Base-by-base conservation (phyloP, 306 rosid species). In the Lablab purpureus region DNA sequence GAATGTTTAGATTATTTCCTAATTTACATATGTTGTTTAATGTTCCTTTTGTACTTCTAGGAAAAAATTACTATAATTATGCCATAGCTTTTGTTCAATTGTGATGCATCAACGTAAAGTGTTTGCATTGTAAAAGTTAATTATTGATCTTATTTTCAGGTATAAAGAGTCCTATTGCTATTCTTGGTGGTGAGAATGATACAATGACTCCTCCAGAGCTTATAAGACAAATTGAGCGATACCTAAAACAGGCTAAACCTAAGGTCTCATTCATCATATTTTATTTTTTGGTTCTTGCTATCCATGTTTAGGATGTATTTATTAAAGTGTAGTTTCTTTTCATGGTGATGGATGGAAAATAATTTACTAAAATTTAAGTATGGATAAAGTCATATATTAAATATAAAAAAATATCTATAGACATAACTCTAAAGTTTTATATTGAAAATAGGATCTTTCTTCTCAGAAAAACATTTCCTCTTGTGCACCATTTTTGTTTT, bases 171-270 rank as follows among this genome's bases (percentile, higher is more conserved):
- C 97, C 86, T 23, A 82, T 82, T 81, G 72, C 89, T 2, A 19
- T 93, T 9, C 87, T 91, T 67, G 97, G 93, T 72, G 94, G 87
- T 15, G 88, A 88, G 88, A 14, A 62, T 19, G 97, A 93, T 79
- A 15, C 70, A 0, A 0, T 55, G 2, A 68, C 86, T 70, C 98
- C 92, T 73, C 87, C 88, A 0, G 49, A 67, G 41, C 80, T 87
- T 14, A 15, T 91, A 67, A 79, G 78, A 58, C 86, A 93, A 84
- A 84, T 89, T 80, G 85, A 89, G 60, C 84, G 69, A 66, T 81
- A 60, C 73, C 81, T 91, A 47, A 3, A 3, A 10, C 14, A 28
- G 80, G 80, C 87, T 64, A 89, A 79, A 81, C 6, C 88, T 74
- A 84, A 52, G 89, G 94, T 91, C 18, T 36, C 76, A 63, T 70